A percentile compares a stretch with the other conserved stretches of the same genome.
Evolutionary conservation across 768 basidiomycete genomes (phyloP).

Genomic region (Postia placenta): DNA sequence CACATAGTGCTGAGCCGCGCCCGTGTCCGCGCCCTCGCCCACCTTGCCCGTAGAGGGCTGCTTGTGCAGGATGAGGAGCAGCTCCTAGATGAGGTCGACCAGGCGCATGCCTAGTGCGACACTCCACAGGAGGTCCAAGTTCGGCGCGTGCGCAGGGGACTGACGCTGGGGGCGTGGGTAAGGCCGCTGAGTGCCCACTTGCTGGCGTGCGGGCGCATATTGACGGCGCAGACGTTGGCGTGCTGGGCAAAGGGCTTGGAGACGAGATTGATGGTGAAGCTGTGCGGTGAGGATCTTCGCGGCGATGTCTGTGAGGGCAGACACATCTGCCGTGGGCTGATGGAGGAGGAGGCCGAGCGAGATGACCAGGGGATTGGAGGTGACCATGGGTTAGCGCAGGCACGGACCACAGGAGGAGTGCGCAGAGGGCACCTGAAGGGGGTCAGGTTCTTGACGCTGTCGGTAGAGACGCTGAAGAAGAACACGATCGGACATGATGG

Average conservation of each 20-base stretch:
- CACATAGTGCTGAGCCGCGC: constrained; percentile 34
- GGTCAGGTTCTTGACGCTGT: constrained; percentile 33
- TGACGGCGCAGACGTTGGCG: constrained; percentile 32
- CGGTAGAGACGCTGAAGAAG: constrained; percentile 28
- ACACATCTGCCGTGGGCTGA: constrained; percentile 6
- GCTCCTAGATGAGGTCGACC: constrained; percentile 48
- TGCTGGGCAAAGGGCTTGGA: constrained; percentile 40
- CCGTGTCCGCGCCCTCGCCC: too few species aligned
- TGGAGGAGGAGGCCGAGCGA: constrained; percentile 31
- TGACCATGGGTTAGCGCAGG: constrained; percentile 5
- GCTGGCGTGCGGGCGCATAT: constrained; percentile 29
- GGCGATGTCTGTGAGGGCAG: constrained; percentile 34
- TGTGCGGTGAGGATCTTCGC: constrained; percentile 38
- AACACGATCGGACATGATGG: constrained; percentile 41
- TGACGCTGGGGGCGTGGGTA: constrained; percentile 31
- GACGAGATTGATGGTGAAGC: constrained; percentile 53
- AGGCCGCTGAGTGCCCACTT: constrained; percentile 39
- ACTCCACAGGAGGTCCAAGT: constrained; percentile 47
- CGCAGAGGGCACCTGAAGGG: constrained; percentile 33
- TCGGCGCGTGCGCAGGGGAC: constrained; percentile 3
- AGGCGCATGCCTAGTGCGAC: constrained; percentile 46
- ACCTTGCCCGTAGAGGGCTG: constrained; percentile 24
- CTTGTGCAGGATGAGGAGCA: constrained; percentile 55
- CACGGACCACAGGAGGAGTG: background rate
- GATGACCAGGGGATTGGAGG: constrained; percentile 36